Percentiles rank a stretch among this genome's conserved stretches.
Evolutionary conservation across 768 basidiomycete genomes (phyloP).

Genomic region (Boletus pseudo-olivaceus): DNA sequence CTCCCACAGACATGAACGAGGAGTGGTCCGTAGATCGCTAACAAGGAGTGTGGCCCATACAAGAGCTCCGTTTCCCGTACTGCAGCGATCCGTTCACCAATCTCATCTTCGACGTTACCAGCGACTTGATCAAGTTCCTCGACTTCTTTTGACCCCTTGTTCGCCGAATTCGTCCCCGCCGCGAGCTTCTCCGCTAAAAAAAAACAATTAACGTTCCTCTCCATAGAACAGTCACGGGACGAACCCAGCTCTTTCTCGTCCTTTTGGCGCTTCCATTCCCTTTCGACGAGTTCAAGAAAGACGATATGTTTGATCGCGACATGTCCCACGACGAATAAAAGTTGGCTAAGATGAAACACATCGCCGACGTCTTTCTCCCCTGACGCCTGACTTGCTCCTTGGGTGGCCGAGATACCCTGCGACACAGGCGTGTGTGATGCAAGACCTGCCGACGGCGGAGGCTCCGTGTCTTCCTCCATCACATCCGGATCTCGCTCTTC

Average conservation of each 20-base stretch:
- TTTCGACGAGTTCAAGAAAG: constrained; percentile 90
- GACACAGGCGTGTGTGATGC: constrained; percentile 20
- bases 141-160: constrained; percentile 48
- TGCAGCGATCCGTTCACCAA: constrained; percentile 84
- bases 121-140: constrained; percentile 97
- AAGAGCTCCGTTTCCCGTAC: constrained; percentile 86
- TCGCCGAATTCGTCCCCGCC: constrained; percentile 34
- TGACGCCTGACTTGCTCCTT: constrained; percentile 4
- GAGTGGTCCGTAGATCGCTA: constrained; percentile 86
- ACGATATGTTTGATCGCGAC: constrained; percentile 98
- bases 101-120: constrained; percentile 97
- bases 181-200: constrained; percentile 58
- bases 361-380: constrained; percentile 62
- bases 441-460: constrained; percentile 22
- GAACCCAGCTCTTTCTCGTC: constrained; percentile 79
- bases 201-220: not conserved
- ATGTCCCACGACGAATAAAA: constrained; percentile 95
- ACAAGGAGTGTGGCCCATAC: constrained; percentile 75
- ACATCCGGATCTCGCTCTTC: constrained; percentile 42
- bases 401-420: constrained; percentile 12
- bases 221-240: constrained; percentile 18
- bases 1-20: constrained; percentile 87
- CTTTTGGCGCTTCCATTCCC: constrained; percentile 96
- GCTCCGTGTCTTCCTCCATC: constrained; percentile 48
- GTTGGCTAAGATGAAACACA: constrained; percentile 84